phyloP scores from a whole-genome alignment of 2,329 filamentous ascomycete species.

The Cryphonectria naterciae region DNA sequence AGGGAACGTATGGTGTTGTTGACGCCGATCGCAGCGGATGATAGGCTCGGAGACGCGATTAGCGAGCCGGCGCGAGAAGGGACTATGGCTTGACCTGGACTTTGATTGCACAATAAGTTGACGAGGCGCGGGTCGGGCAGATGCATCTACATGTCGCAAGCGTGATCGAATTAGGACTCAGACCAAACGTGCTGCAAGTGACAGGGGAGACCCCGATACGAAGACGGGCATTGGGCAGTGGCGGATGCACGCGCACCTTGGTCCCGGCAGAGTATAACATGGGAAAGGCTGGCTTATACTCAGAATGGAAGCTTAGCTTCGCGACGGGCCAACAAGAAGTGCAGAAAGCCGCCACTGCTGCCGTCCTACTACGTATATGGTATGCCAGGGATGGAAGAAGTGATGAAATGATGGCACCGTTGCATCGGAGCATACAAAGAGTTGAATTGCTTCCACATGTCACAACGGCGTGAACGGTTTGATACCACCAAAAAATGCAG shows the following conservation, averaged over 20 bases:
- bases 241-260: not conserved
- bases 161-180: not conserved
- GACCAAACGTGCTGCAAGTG: conserved; percentile 2
- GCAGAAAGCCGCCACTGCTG: not conserved
- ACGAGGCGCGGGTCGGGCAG: conserved; percentile 10
- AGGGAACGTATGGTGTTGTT: not conserved
- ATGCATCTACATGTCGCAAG: conserved; percentile 7
- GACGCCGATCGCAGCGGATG: conserved; percentile 3
- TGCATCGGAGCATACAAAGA: not conserved
- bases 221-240: not conserved
- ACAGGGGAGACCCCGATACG: not conserved
- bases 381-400: not conserved
- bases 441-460: not conserved
- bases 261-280: not conserved
- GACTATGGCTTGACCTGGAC: not conserved
- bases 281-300: conserved; percentile 2
- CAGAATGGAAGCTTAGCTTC: conserved; percentile 6
- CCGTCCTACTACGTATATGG: too few relatives aligned
- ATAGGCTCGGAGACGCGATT: conserved; percentile 3
- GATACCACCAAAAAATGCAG: not conserved
- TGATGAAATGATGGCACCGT: not conserved
- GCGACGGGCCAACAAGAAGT: not conserved
- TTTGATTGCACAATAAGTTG: not conserved
- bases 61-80: not conserved
- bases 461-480: not conserved